Percentiles rank a stretch among this genome's conserved stretches.
Conservation (phyloP, 2,329 filamentous ascomycete genomes). For the Beauveria australis region DNA sequence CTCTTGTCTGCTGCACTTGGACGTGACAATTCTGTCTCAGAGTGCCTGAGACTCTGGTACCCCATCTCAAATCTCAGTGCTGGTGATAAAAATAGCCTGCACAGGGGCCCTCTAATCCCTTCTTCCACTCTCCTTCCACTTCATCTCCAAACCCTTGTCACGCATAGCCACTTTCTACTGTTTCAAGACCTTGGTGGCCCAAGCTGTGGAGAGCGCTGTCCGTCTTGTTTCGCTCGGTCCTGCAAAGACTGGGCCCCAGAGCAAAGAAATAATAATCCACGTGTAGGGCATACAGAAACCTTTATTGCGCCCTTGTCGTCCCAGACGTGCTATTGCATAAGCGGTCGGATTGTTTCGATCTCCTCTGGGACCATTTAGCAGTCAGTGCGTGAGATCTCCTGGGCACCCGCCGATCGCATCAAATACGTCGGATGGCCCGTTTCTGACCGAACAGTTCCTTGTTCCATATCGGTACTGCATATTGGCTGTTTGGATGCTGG, state of each 20-base stretch:
- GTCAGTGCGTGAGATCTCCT: constrained; percentile 12
- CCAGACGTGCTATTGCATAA: constrained; percentile 6
- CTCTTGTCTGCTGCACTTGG: constrained; percentile 1
- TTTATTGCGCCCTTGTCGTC: constrained; percentile 5
- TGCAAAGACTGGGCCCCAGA: constrained; percentile 10
- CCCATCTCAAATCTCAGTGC: constrained; percentile 1
- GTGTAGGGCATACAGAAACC: constrained; percentile 9
- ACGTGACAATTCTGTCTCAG: constrained; percentile 5
- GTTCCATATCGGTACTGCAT: background rate
- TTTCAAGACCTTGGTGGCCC: constrained; percentile 8
- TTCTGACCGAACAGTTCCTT: constrained; percentile 2
- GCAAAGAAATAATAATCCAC: constrained; percentile 2
- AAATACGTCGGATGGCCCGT: constrained; percentile 12
- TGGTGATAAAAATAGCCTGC: constrained; percentile 11
- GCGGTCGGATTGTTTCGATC: constrained; percentile 12
- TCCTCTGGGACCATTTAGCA: constrained; percentile 7
- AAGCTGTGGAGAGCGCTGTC: constrained; percentile 9
- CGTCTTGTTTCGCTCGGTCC: constrained; percentile 12
- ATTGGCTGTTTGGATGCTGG: background rate
- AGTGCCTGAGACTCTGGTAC: constrained; percentile 3
- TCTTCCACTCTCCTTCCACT: constrained; percentile 7
- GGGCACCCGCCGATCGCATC: constrained; percentile 10
- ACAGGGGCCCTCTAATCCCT: constrained; percentile 3
- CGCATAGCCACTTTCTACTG: constrained; percentile 10
- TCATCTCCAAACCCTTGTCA: constrained; percentile 7